Evolutionary conservation across 805 yeast genomes (phyloP).

Genomic region (Candida endomychidarum): DNA sequence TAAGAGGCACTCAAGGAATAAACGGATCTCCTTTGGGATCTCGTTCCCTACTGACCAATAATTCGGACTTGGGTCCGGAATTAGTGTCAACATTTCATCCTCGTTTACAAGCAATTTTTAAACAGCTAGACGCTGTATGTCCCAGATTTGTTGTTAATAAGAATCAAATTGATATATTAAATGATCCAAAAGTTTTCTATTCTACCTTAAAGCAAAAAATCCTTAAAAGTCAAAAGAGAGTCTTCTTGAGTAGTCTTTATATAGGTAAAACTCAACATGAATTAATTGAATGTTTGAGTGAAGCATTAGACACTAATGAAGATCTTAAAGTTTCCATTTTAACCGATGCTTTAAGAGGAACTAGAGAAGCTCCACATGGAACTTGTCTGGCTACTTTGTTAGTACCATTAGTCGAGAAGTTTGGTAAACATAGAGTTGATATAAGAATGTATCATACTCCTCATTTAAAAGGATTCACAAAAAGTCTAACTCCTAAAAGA

Average conservation of each 20-base stretch:
- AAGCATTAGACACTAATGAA: slow-evolving; percentile 59
- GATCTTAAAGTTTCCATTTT: slow-evolving; percentile 68
- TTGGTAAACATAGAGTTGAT: slow-evolving; percentile 68
- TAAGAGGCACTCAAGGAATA: slow-evolving; percentile 15
- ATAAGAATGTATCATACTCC: slow-evolving; percentile 90
- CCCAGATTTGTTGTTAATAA: slow-evolving; percentile 63
- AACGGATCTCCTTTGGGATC: not conserved
- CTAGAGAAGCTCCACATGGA: slow-evolving; percentile 81
- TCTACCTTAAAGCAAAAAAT: slow-evolving; percentile 62
- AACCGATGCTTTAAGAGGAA: slow-evolving; percentile 87
- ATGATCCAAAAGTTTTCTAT: slow-evolving; percentile 75
- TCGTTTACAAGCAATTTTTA: slow-evolving; percentile 40
- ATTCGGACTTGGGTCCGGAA: slow-evolving; percentile 2
- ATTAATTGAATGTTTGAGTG: slow-evolving; percentile 58
- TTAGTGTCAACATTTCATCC: slow-evolving; percentile 39
- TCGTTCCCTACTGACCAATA: slow-evolving; percentile 9
- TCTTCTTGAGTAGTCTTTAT: slow-evolving; percentile 83
- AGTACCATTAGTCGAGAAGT: slow-evolving; percentile 61
- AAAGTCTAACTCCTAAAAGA: slow-evolving; percentile 70
- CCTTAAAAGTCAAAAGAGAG: slow-evolving; percentile 54
- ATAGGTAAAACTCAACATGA: slow-evolving; percentile 83
- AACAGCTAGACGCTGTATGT: slow-evolving; percentile 60
- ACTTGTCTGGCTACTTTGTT: slow-evolving; percentile 73
- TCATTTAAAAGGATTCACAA: slow-evolving; percentile 65
- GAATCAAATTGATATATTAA: slow-evolving; percentile 60